A percentile compares a stretch with the other conserved stretches of the same genome.
phyloP scores from a whole-genome alignment of 2,329 filamentous ascomycete genomes.

The Trichoderma semiorbis region DNA sequence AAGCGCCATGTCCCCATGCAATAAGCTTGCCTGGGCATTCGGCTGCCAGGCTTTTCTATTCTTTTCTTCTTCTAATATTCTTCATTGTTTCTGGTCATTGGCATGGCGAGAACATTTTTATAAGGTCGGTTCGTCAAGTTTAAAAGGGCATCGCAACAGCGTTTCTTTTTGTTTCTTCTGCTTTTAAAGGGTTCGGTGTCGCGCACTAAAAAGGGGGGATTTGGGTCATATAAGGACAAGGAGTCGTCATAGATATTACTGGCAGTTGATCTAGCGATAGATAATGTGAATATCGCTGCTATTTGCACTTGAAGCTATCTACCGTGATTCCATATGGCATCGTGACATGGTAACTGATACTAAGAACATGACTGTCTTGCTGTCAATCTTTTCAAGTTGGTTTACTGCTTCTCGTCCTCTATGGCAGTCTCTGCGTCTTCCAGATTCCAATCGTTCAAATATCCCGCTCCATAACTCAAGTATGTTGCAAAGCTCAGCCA shows the following conservation, averaged over 20 bases:
- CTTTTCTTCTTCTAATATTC: constrained; percentile 19
- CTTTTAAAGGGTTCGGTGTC: background rate
- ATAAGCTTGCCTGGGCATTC: constrained; percentile 20
- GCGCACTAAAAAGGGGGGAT: background rate
- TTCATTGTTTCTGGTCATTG: constrained; percentile 14
- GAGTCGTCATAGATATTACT: constrained; percentile 7
- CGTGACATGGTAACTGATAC: too few relatives aligned
- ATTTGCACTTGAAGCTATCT: background rate
- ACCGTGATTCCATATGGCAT: background rate
- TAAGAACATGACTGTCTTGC: background rate
- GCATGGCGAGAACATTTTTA: background rate
- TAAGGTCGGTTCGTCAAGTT: background rate
- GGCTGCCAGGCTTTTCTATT: background rate
- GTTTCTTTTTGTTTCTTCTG: background rate
- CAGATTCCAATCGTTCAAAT: constrained; percentile 67
- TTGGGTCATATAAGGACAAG: constrained; percentile 7
- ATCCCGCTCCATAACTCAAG: constrained; percentile 65
- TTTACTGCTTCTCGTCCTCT: constrained; percentile 20
- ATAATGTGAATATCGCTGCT: background rate
- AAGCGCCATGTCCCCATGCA: constrained; percentile 62
- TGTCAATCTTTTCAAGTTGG: background rate
- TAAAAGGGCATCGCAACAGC: background rate
- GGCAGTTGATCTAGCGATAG: background rate
- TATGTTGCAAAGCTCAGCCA: constrained; percentile 91
- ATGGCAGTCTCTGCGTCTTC: constrained; percentile 29